phyloP scores from a whole-genome alignment of 1,284 basidiomycete genomes.

The Moesziomyces sp. region DNA sequence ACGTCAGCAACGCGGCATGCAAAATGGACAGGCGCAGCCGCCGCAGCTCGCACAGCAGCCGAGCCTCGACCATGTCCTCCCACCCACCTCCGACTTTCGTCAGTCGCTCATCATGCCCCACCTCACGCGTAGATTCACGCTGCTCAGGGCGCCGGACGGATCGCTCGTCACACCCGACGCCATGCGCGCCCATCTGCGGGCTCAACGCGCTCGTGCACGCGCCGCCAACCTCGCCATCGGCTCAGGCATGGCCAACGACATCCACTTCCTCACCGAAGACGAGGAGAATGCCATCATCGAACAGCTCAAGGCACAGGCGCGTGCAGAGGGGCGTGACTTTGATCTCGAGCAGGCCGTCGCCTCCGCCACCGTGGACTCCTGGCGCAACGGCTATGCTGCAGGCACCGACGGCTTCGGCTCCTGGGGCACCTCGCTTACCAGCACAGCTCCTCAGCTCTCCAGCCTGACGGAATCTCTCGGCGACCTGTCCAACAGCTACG shows the following conservation, averaged over 20 bases:
- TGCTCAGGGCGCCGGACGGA: conserved; percentile 58
- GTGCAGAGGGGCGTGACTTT: conserved; percentile 42
- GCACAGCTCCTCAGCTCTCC: conserved; percentile 16
- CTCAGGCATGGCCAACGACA: conserved; percentile 10
- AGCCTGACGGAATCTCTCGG: conserved; percentile 42
- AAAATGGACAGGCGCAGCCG: background rate
- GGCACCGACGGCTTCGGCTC: conserved; percentile 59
- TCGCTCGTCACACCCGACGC: conserved; percentile 60
- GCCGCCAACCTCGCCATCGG: conserved; percentile 39
- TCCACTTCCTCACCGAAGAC: conserved; percentile 61
- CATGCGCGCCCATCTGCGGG: conserved; percentile 60
- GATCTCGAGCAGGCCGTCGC: conserved; percentile 18
- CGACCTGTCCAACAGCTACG: conserved; percentile 21
- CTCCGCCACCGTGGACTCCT: conserved; percentile 15
- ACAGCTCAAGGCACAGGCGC: conserved; percentile 51
- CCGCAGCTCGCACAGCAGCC: conserved; percentile 4
- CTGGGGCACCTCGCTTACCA: conserved; percentile 30
- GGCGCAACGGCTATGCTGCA: conserved; percentile 34
- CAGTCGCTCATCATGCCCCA: conserved; percentile 65
- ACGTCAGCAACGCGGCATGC: background rate
- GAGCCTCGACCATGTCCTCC: conserved; percentile 40
- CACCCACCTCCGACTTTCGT: conserved; percentile 49
- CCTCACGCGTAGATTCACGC: conserved; percentile 58
- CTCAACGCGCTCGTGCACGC: conserved; percentile 57
- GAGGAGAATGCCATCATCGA: conserved; percentile 64